phyloP scores from a whole-genome alignment of 2,329 filamentous ascomycete species.

The Incumbomyces lentus region DNA sequence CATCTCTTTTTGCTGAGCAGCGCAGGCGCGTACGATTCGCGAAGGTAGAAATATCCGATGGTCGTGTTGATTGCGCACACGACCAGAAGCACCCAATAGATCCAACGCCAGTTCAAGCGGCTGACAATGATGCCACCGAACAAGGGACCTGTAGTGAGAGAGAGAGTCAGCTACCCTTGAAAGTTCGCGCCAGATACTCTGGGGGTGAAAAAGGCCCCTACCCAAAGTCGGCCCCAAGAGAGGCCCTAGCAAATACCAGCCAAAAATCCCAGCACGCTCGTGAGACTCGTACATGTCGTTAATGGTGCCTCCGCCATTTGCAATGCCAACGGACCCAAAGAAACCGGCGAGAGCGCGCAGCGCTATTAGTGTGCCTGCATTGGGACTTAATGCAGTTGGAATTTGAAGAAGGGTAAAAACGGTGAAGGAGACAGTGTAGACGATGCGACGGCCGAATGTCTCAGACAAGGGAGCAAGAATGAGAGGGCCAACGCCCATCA shows the following conservation, averaged over 20 bases:
- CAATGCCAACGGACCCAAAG: slow-evolving; percentile 15
- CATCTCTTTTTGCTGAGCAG: slow-evolving; percentile 47
- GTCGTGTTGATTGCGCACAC: slow-evolving; percentile 41
- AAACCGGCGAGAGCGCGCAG: slow-evolving; percentile 25
- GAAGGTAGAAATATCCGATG: slow-evolving; percentile 47
- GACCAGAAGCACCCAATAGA: slow-evolving; percentile 33
- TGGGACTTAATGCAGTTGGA: slow-evolving; percentile 26
- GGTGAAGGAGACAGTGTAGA: slow-evolving; percentile 26
- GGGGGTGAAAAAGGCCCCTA: neutral
- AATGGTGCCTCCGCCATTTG: slow-evolving; percentile 11
- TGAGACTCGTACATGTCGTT: slow-evolving; percentile 11
- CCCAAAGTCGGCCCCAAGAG: neutral
- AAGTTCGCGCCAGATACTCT: neutral
- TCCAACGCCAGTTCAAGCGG: slow-evolving; percentile 38
- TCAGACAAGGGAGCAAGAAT: slow-evolving; percentile 67
- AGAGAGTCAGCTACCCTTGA: neutral
- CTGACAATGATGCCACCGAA: slow-evolving; percentile 39
- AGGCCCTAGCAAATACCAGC: slow-evolving; percentile 9
- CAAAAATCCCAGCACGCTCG: slow-evolving; percentile 9
- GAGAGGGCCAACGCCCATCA: slow-evolving; percentile 51
- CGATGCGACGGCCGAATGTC: slow-evolving; percentile 44
- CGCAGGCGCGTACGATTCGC: slow-evolving; percentile 52
- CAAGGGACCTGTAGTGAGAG: slow-evolving; percentile 13
- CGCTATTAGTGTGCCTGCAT: slow-evolving; percentile 24
- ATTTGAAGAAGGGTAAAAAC: slow-evolving; percentile 29